These are phyloP conservation scores for Glycine latifolia DNA, from an alignment of 306 rosid species.

Conservation along the genomic window DNA sequence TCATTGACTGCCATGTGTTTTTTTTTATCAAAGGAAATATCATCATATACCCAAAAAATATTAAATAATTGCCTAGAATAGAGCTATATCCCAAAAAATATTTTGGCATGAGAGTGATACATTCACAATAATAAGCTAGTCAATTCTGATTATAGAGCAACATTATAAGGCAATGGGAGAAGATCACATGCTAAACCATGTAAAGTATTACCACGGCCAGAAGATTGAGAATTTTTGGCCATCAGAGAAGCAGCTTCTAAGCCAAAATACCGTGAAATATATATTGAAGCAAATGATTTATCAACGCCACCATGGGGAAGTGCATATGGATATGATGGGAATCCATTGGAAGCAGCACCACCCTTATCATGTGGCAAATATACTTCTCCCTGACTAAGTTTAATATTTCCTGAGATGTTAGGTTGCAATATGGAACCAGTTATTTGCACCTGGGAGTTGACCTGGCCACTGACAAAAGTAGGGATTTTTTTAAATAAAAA, in stretches of 20 bases:
- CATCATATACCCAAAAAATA: slow-evolving; percentile 22
- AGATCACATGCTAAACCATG: slow-evolving; percentile 25
- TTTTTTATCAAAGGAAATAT: slow-evolving; percentile 19
- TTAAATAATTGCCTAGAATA: too few relatives aligned
- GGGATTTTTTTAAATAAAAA: slow-evolving; percentile 26
- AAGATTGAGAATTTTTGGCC: slow-evolving; percentile 62
- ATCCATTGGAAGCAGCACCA: slow-evolving; percentile 67
- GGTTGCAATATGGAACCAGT: slow-evolving; percentile 94
- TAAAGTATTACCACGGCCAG: slow-evolving; percentile 59
- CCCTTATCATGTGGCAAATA: slow-evolving; percentile 91
- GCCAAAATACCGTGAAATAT: slow-evolving; percentile 73
- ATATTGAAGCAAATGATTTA: slow-evolving; percentile 74
- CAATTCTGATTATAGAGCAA: slow-evolving; percentile 22
- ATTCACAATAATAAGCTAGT: slow-evolving; percentile 26
- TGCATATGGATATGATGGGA: slow-evolving; percentile 63
- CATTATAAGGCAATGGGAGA: slow-evolving; percentile 33
- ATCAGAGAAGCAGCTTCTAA: slow-evolving; percentile 64
- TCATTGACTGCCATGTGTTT: slow-evolving; percentile 57
- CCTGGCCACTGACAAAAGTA: slow-evolving; percentile 79
- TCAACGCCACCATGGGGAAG: slow-evolving; percentile 61
- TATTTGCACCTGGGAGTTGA: slow-evolving; percentile 91
- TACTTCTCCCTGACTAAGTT: slow-evolving; percentile 94
- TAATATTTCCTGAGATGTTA: slow-evolving; percentile 80
- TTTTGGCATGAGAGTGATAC: background rate
- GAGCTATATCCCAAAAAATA: too few relatives aligned